Evolutionary conservation across 2,329 filamentous ascomycete genomes (phyloP).

Genomic region (Neocatenulostroma microsporum): DNA sequence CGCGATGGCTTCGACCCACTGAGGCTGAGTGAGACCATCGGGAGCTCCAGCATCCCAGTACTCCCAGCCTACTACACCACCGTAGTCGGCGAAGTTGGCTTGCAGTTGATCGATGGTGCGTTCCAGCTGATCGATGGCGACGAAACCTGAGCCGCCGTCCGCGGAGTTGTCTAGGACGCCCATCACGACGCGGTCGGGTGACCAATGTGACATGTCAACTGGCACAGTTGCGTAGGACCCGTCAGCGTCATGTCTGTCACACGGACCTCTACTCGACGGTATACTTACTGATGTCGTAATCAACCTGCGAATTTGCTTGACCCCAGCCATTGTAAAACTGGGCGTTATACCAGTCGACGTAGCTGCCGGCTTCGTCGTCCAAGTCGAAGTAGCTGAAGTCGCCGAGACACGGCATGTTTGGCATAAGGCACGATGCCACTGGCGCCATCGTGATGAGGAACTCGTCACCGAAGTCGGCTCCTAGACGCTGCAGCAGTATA

Average conservation of each 20-base stretch:
- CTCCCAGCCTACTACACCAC: conserved; percentile 24
- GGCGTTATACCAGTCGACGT: conserved; percentile 25
- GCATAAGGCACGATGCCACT: conserved; percentile 21
- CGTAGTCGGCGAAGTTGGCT: conserved; percentile 19
- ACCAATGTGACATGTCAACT: too few species aligned
- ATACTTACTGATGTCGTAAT: conserved; percentile 21
- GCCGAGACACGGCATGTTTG: conserved; percentile 14
- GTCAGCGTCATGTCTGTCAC: too few species aligned
- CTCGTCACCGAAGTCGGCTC: conserved; percentile 20
- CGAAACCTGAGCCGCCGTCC: conserved; percentile 23
- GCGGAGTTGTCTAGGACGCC: conserved; percentile 20
- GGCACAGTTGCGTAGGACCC: too few species aligned
- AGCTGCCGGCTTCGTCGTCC: conserved; percentile 20
- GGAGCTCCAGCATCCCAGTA: conserved; percentile 18
- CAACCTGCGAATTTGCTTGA: conserved; percentile 16
- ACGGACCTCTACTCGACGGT: too few species aligned
- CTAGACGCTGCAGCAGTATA: conserved; percentile 19
- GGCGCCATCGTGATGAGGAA: conserved; percentile 29
- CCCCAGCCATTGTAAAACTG: conserved; percentile 28
- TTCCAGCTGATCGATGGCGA: conserved; percentile 13
- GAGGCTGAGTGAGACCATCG: conserved; percentile 7
- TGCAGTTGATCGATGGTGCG: conserved; percentile 16
- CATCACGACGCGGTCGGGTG: conserved; percentile 18
- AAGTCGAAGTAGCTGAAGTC: conserved; percentile 20
- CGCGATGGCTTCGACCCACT: conserved; percentile 16